A percentile compares a stretch with the other conserved stretches of the same genome.
Evolutionary conservation across 805 yeast genomes (phyloP).

Genomic region (Ogataea kodamae): DNA sequence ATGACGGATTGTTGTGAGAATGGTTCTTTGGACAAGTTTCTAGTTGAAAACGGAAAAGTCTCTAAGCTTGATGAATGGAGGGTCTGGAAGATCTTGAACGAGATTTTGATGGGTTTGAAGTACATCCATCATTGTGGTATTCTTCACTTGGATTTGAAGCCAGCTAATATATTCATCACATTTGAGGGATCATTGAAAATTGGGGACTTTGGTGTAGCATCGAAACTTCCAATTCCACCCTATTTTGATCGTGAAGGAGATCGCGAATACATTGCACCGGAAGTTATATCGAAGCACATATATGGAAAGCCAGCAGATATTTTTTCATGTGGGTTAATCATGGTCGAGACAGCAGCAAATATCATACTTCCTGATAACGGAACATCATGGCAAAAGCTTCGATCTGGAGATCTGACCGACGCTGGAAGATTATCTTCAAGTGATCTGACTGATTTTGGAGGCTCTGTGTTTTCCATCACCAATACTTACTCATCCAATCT

Average conservation of each 20-base stretch:
- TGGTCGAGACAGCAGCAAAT: constrained; percentile 95
- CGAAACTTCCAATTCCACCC: constrained; percentile 67
- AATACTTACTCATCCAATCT: constrained; percentile 20
- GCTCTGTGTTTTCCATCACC: constrained; percentile 20
- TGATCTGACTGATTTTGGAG: constrained; percentile 43
- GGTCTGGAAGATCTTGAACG: constrained; percentile 93
- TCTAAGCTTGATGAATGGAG: constrained; percentile 92
- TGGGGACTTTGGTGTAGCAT: constrained; percentile 96
- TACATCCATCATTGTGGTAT: constrained; percentile 76
- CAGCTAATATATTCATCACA: constrained; percentile 90
- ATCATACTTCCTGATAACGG: constrained; percentile 95
- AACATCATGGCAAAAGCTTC: constrained; percentile 89
- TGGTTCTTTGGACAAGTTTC: constrained; percentile 80
- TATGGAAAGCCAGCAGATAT: constrained; percentile 93
- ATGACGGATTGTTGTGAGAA: constrained; percentile 94
- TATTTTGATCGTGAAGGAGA: constrained; percentile 94
- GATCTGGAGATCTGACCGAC: constrained; percentile 93
- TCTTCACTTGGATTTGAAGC: constrained; percentile 87
- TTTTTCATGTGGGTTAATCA: constrained; percentile 88
- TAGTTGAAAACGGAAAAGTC: constrained; percentile 71
- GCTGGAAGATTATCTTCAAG: constrained; percentile 84
- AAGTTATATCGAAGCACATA: constrained; percentile 73
- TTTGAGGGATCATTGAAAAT: constrained; percentile 92
- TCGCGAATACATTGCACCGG: constrained; percentile 96
- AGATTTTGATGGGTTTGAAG: constrained; percentile 71